phyloP scores from a whole-genome alignment of 495 filamentous ascomycete species.

The Penicillium tannophilum region DNA sequence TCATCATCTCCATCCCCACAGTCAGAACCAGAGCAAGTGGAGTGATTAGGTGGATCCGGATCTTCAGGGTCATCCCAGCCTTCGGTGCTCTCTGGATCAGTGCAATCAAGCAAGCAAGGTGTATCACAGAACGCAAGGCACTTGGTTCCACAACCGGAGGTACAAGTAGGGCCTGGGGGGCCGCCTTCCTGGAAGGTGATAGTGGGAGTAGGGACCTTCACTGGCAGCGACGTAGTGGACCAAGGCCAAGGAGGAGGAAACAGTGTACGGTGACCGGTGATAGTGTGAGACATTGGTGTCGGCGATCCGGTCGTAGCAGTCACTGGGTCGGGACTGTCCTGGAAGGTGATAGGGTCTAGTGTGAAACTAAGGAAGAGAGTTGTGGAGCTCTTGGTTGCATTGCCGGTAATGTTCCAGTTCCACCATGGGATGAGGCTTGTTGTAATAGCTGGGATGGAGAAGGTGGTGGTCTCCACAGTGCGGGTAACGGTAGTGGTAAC shows the following conservation, averaged over 20 bases:
- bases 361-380: not conserved
- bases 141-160: not conserved
- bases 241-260: slow-evolving; percentile 1
- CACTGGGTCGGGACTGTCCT: not conserved
- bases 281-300: not conserved
- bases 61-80: not conserved
- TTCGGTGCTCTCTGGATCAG: not conserved
- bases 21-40: not conserved
- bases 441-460: too few species aligned
- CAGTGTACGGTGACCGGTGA: not conserved
- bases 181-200: not conserved
- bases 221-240: not conserved
- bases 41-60: not conserved
- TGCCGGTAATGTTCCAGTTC: slow-evolving; percentile 2
- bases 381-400: not conserved
- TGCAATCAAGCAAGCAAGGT: not conserved
- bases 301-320: not conserved
- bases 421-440: not conserved
- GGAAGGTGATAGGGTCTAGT: not conserved
- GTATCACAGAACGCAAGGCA: slow-evolving; percentile 1
- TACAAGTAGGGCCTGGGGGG: not conserved
- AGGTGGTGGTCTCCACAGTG: too few species aligned
- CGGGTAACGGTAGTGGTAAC: too few species aligned
- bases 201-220: not conserved
- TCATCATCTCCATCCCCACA: not conserved